These are phyloP conservation scores for Dothistroma septosporum DNA, from an alignment of 2,329 filamentous ascomycete genomes.

Conservation along the genomic window DNA sequence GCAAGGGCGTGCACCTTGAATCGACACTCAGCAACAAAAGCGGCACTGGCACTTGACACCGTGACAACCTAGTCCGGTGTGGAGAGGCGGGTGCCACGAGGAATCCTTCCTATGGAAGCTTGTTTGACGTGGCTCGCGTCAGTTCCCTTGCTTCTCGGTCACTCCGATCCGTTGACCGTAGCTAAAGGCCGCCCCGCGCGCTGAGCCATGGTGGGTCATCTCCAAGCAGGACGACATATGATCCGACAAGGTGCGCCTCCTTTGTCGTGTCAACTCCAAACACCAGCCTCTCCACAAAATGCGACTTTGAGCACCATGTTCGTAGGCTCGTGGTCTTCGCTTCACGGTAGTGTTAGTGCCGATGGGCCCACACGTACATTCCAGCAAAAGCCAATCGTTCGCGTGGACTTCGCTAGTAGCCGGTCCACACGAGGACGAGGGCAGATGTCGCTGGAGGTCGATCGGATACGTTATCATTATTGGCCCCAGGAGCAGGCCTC, in stretches of 20 bases:
- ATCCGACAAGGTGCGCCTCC: slow-evolving; percentile 6
- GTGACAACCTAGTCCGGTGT: background rate
- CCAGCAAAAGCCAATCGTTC: slow-evolving; percentile 6
- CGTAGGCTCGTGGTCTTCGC: background rate
- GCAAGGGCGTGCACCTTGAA: slow-evolving; percentile 1
- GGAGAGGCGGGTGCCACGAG: slow-evolving; percentile 7
- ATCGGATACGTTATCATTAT: background rate
- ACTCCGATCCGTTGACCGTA: slow-evolving; percentile 7
- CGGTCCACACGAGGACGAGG: background rate
- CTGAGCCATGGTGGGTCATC: background rate
- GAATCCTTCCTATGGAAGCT: slow-evolving; percentile 5
- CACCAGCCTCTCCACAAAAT: slow-evolving; percentile 3
- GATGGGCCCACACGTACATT: background rate
- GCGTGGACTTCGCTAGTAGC: background rate
- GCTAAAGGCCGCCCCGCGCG: background rate
- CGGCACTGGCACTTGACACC: background rate
- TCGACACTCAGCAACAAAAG: slow-evolving; percentile 4
- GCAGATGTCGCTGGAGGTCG: background rate
- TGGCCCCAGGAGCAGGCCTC: slow-evolving; percentile 1
- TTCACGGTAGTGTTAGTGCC: background rate
- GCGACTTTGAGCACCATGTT: background rate
- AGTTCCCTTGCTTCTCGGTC: background rate
- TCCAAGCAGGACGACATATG: slow-evolving; percentile 2
- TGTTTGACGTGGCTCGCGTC: slow-evolving; percentile 1
- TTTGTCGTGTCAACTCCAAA: slow-evolving; percentile 8